Conservation (phyloP, 139 green algal species). For the Tetraselmis striata region DNA sequence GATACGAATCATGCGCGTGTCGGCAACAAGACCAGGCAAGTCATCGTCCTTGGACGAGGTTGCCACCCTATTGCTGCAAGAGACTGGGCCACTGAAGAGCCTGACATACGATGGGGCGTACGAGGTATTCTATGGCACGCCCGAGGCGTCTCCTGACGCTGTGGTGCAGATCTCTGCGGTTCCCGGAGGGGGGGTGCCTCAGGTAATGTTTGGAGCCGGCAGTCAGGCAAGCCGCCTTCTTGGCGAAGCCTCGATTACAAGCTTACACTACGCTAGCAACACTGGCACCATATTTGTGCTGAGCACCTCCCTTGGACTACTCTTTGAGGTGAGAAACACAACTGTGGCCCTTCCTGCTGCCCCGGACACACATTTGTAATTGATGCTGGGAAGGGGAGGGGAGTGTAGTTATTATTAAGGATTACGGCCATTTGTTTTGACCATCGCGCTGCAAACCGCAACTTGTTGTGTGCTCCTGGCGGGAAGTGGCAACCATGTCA, state of each 20-base stretch:
- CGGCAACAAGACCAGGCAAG: background rate
- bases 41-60: background rate
- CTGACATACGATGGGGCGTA: background rate
- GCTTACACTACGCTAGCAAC: background rate
- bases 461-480: too few relatives aligned
- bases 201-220: background rate
- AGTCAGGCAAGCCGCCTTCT: background rate
- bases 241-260: background rate
- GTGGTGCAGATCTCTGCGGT: background rate
- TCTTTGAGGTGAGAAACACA: background rate
- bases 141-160: too few relatives aligned
- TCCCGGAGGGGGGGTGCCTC: background rate
- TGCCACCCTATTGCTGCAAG: background rate
- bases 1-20: background rate
- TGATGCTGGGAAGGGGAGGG: too few relatives aligned
- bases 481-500: too few relatives aligned
- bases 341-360: too few relatives aligned
- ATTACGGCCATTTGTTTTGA: too few relatives aligned
- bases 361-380: too few relatives aligned
- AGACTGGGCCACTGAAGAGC: background rate
- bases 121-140: background rate
- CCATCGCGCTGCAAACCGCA: too few relatives aligned
- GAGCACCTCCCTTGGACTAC: background rate
- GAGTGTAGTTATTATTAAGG: too few relatives aligned
- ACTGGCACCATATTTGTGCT: background rate